Evolutionary conservation across 2,329 filamentous ascomycete species (phyloP), one percentile per base, ranked within the genome.

Genomic region (Alternaria novae-zelandiae): DNA sequence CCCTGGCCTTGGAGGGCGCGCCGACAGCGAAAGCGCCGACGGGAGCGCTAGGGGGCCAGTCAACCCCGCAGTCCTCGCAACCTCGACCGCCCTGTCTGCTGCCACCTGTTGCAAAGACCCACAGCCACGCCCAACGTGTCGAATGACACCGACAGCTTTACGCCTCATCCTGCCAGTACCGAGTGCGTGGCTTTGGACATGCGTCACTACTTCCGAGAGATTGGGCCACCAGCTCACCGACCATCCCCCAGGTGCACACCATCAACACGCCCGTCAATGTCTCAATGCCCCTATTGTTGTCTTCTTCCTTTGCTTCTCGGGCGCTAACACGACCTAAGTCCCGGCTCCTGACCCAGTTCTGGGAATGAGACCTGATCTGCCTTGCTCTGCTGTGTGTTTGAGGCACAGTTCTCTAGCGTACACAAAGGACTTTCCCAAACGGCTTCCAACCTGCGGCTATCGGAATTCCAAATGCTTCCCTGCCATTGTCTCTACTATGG

Each of bases 1-100:
- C 67, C 67, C 63, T 61, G 67, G 67, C 56, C 60, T 65, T 67
- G 66, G 66, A 32, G 57, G 62, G 59, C 61, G 63, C 61, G 66
- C 60, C 56, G 50, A 63, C 44, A 12, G 56, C 61, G 61, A 60
- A 60, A 23, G 46, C 50, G 50, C 56, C 57, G 57, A 60, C 62
- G 66, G 66, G 66, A 63, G 60, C 56, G 54, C 64, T 67, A 63
- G 23, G 25, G 43, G 56, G 28, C 62, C 59, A 58, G 65, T 51
- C 47, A 65, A 56, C 57, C 65, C 62, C 62, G 63, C 65, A 63
- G 59, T 20, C 49, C 41, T 23, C 54, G 49, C 25, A 57, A 57
- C 55, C 45, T 62, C 51, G 49, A 67, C 65, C 65, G 67, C 67
- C 44, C n/a, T 32, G 26, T 50, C 49, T 46, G 28, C 15, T 51